These are phyloP conservation scores for Bretschneidera sinensis DNA, from an alignment of 345 rosid species.

Conservation along the genomic window DNA sequence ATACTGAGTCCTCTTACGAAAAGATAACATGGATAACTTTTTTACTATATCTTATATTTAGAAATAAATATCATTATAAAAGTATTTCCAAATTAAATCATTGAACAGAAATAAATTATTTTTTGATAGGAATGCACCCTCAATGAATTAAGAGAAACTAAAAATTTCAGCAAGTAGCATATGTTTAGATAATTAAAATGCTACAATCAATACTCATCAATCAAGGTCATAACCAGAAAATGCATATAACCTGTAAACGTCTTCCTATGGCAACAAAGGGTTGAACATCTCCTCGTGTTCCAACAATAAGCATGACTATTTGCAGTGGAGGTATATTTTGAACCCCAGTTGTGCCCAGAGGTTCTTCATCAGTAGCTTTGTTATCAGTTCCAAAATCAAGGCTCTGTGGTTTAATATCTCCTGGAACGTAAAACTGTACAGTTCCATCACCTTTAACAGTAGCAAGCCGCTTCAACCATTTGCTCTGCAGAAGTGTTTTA, in stretches of 20 bases:
- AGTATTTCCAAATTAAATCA: no score
- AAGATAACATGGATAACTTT: no score
- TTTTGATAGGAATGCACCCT: no score
- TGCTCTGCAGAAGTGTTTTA: slow-evolving; percentile 34
- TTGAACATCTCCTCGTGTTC: slow-evolving; percentile 68
- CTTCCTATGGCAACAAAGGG: slow-evolving; percentile 65
- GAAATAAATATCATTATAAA: no score
- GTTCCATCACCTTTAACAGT: slow-evolving; percentile 46
- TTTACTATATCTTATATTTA: no score
- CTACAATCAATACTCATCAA: no score
- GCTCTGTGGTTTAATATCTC: slow-evolving; percentile 24
- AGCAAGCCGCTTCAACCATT: slow-evolving; percentile 37
- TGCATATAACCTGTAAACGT: slow-evolving; percentile 54
- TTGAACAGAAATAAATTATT: no score
- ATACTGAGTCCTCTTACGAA: no score
- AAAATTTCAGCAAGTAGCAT: no score
- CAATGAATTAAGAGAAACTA: no score
- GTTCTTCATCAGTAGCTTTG: slow-evolving; percentile 28
- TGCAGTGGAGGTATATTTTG: slow-evolving; percentile 38
- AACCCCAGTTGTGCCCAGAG: slow-evolving; percentile 16
- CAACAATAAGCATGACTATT: slow-evolving; percentile 61
- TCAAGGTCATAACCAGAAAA: no score
- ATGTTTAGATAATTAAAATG: no score
- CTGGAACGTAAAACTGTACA: slow-evolving; percentile 49
- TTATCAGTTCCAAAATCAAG: slow-evolving; percentile 25